phyloP scores from a whole-genome alignment of 208 protist species.

The Hexamita inflata region DNA sequence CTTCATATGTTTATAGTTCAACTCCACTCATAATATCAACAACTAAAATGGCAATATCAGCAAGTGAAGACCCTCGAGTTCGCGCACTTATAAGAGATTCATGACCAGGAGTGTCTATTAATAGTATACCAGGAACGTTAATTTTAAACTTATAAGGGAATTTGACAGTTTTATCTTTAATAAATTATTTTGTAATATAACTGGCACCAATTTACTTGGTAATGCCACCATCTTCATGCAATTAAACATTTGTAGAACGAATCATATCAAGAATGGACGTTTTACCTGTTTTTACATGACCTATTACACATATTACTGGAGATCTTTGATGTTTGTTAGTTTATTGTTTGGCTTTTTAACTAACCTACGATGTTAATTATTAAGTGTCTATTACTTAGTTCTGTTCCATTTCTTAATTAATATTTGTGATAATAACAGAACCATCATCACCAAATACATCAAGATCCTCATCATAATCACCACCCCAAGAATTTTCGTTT shows the following conservation, averaged over 20 bases:
- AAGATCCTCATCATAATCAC: too few relatives aligned
- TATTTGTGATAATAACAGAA: too few relatives aligned
- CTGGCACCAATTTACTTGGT: slow-evolving; percentile 99
- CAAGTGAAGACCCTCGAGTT: slow-evolving; percentile 72
- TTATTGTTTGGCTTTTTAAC: too few relatives aligned
- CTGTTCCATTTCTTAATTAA: too few relatives aligned
- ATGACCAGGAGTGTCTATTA: slow-evolving; percentile 99
- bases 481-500: too few relatives aligned
- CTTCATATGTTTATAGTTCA: slow-evolving; percentile 94
- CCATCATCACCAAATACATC: too few relatives aligned
- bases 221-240: slow-evolving; percentile 94
- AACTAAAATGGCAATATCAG: slow-evolving; percentile 96
- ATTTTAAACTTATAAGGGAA: slow-evolving; percentile 57
- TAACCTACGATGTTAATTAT: too few relatives aligned
- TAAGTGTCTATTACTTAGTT: too few relatives aligned
- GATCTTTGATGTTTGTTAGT: too few relatives aligned
- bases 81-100: slow-evolving; percentile 76
- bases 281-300: slow-evolving; percentile 98
- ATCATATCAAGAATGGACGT: slow-evolving; percentile 97
- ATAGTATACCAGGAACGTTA: too few relatives aligned
- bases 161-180: slow-evolving; percentile 65
- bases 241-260: slow-evolving; percentile 84
- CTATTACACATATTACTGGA: slow-evolving; percentile 92
- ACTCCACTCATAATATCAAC: slow-evolving; percentile 97
- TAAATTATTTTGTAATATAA: slow-evolving; percentile 81